phyloP scores from a whole-genome alignment of 2,329 filamentous ascomycete genomes.

The Epichloe uncinata region DNA sequence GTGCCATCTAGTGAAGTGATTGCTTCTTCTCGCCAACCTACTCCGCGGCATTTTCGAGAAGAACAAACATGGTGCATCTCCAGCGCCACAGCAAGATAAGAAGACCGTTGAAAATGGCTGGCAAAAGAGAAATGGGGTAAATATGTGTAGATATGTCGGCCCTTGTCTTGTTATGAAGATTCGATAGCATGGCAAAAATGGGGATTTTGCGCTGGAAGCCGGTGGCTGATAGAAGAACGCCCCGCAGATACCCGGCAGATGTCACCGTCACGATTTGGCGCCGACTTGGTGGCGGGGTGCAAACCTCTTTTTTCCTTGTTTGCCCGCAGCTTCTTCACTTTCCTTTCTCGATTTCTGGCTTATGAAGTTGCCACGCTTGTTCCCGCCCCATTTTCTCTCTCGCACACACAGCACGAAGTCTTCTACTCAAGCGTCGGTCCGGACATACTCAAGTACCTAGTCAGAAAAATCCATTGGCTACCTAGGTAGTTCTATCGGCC shows the following conservation, averaged over 20 bases:
- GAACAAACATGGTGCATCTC: too few relatives aligned
- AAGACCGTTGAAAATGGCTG: too few relatives aligned
- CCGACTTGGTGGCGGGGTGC: not conserved
- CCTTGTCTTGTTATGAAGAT: too few relatives aligned
- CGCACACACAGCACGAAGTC: not conserved
- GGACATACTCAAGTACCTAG: not conserved
- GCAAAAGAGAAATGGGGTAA: too few relatives aligned
- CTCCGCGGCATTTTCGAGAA: conserved; percentile 37
- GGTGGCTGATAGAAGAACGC: not conserved
- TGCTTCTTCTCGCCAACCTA: conserved; percentile 54
- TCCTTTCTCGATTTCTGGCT: not conserved
- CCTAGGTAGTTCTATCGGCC: not conserved
- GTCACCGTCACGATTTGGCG: conserved; percentile 1
- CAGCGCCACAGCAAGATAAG: too few relatives aligned
- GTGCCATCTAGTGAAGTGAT: conserved; percentile 35
- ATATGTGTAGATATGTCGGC: too few relatives aligned
- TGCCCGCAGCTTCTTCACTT: too few relatives aligned
- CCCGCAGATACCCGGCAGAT: not conserved
- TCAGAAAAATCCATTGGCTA: not conserved
- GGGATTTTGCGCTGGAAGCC: too few relatives aligned
- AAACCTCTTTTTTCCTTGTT: not conserved
- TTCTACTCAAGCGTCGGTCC: not conserved
- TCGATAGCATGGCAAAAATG: too few relatives aligned
- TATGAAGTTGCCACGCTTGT: not conserved
- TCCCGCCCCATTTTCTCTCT: not conserved